These are phyloP conservation scores for Wickerhamomyces bovis DNA, from an alignment of 805 yeast genomes.

Conservation along the genomic window DNA sequence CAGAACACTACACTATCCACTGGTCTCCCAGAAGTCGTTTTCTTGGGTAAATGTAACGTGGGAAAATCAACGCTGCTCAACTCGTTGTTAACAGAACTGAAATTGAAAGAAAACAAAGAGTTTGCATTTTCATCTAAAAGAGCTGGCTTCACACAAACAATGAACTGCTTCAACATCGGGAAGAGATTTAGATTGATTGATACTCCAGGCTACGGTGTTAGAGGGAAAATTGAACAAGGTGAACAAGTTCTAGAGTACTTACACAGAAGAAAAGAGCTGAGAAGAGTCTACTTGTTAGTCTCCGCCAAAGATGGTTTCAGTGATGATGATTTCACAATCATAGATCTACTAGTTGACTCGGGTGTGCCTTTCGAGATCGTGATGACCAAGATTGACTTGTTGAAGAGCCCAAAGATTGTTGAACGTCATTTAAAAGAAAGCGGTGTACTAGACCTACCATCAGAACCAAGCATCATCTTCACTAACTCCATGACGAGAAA, in stretches of 20 bases:
- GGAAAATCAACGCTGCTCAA: conserved; percentile 81
- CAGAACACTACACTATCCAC: conserved; percentile 14
- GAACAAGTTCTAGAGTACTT: conserved; percentile 59
- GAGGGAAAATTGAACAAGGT: conserved; percentile 65
- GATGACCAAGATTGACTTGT: conserved; percentile 69
- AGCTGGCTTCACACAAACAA: conserved; percentile 53
- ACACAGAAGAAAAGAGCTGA: conserved; percentile 43
- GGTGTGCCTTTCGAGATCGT: conserved; percentile 72
- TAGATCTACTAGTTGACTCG: conserved; percentile 40
- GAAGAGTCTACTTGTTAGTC: conserved; percentile 54
- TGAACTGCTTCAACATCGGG: conserved; percentile 68
- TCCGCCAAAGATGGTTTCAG: conserved; percentile 57
- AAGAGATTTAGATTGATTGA: conserved; percentile 64
- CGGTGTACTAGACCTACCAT: conserved; percentile 34
- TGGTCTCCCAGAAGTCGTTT: conserved; percentile 64
- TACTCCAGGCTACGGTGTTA: conserved; percentile 86
- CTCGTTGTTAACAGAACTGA: conserved; percentile 41
- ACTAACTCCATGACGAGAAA: conserved; percentile 42
- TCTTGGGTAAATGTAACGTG: conserved; percentile 78
- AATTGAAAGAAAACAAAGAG: conserved; percentile 23
- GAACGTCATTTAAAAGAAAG: conserved; percentile 33
- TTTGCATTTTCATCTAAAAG: conserved; percentile 49
- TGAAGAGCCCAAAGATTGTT: conserved; percentile 33
- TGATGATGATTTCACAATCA: conserved; percentile 47
- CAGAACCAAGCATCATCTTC: conserved; percentile 39